Evolutionary conservation across 2,329 filamentous ascomycete species (phyloP).

Genomic region (Alternaria sp.): DNA sequence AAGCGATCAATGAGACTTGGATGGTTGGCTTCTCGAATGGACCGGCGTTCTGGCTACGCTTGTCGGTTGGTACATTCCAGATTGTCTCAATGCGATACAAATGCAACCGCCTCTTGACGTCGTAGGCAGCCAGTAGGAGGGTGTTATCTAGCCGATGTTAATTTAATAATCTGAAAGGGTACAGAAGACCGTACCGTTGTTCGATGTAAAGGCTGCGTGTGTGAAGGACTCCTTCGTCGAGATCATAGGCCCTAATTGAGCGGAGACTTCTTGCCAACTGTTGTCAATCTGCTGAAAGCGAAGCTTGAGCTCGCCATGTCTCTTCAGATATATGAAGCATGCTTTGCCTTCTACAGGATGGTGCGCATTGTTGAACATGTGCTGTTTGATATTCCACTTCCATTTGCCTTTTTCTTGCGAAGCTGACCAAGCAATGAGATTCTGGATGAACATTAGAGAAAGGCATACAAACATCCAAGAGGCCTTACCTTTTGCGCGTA

Average conservation of each 20-base stretch:
- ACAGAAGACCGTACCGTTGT: conserved; percentile 70
- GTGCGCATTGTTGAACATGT: conserved; percentile 72
- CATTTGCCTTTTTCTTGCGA: conserved; percentile 60
- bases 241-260: conserved; percentile 76
- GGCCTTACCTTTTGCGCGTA: conserved; percentile 47
- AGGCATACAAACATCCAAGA: not conserved
- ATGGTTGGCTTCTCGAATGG: conserved; percentile 48
- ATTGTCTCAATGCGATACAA: conserved; percentile 75
- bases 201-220: conserved; percentile 59
- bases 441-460: conserved; percentile 27
- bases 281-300: conserved; percentile 78
- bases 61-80: conserved; percentile 70
- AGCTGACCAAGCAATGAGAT: conserved; percentile 50
- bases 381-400: conserved; percentile 70
- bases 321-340: conserved; percentile 77
- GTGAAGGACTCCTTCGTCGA: conserved; percentile 61
- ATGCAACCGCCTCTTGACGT: conserved; percentile 73
- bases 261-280: conserved; percentile 72
- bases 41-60: conserved; percentile 58
- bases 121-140: conserved; percentile 71
- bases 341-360: conserved; percentile 75
- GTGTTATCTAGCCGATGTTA: conserved; percentile 48
- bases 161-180: not conserved
- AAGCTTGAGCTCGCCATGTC: conserved; percentile 74
- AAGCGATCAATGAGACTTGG: conserved; percentile 35